Evolutionary conservation across 1,139 yeast genomes (phyloP).

Genomic region (Suhomyces terraborum): DNA sequence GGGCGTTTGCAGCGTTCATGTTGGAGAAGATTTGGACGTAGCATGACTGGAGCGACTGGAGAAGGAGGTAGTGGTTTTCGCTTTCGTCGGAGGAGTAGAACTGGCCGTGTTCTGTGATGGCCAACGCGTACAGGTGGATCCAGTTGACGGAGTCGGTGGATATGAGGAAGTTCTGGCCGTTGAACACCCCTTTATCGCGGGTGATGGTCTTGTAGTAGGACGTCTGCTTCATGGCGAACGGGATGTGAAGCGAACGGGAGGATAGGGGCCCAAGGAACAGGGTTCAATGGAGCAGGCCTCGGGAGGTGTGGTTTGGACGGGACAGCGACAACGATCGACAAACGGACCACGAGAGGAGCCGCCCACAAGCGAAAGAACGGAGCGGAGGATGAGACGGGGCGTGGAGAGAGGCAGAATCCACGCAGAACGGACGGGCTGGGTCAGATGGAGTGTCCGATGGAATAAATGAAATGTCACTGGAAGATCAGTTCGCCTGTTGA

Average conservation of each 20-base stretch:
- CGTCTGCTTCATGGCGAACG: conserved; percentile 24
- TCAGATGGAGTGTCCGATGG: too few species aligned
- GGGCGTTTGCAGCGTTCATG: conserved; percentile 16
- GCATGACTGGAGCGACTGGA: conserved; percentile 45
- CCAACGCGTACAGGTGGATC: conserved; percentile 36
- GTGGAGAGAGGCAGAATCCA: too few species aligned
- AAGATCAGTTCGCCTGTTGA: too few species aligned
- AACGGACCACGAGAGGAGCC: too few species aligned
- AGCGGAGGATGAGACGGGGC: too few species aligned
- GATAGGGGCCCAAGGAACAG: not conserved
- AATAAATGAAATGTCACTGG: too few species aligned
- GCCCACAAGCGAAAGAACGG: too few species aligned
- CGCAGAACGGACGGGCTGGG: too few species aligned
- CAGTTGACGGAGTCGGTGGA: conserved; percentile 44
- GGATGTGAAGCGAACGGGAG: not conserved
- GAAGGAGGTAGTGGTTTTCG: conserved; percentile 36
- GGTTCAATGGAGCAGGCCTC: conserved; percentile 5
- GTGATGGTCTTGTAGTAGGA: conserved; percentile 35
- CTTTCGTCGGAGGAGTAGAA: conserved; percentile 38
- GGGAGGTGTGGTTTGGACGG: too few species aligned
- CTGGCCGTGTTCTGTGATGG: conserved; percentile 41
- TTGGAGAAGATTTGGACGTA: conserved; percentile 41
- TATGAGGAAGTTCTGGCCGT: conserved; percentile 37
- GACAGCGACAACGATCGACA: too few species aligned
- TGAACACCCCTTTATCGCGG: conserved; percentile 41